phyloP scores from a whole-genome alignment of 495 filamentous ascomycete genomes.

The Aspergillus cristatus region DNA sequence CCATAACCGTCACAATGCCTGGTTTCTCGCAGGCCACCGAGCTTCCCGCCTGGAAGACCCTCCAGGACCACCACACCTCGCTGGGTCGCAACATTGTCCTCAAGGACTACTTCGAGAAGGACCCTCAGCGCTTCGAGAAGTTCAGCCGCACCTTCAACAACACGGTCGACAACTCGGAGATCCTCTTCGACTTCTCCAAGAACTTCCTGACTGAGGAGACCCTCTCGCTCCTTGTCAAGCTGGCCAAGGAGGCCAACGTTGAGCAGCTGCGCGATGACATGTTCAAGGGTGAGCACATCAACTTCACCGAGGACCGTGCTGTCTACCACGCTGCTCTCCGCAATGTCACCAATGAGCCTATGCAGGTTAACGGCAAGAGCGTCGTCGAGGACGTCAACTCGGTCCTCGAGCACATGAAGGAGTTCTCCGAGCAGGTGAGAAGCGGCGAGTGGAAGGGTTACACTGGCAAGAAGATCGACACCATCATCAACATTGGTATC shows the following conservation, averaged over 20 bases:
- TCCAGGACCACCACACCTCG: constrained; percentile 77
- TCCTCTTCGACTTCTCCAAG: constrained; percentile 98
- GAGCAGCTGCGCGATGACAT: constrained; percentile 93
- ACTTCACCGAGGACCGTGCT: constrained; percentile 94
- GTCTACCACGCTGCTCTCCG: constrained; percentile 93
- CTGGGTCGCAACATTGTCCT: constrained; percentile 83
- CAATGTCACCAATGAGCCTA: constrained; percentile 73
- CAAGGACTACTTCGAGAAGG: constrained; percentile 84
- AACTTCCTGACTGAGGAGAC: constrained; percentile 96
- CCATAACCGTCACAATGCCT: constrained; percentile 35
- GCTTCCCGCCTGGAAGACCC: constrained; percentile 73
- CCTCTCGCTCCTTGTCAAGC: constrained; percentile 69
- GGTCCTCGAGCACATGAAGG: constrained; percentile 93
- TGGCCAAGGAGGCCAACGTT: constrained; percentile 81
- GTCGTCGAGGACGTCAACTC: constrained; percentile 91
- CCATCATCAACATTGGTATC: constrained; percentile 95
- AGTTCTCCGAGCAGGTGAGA: constrained; percentile 88
- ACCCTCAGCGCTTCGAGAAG: constrained; percentile 83
- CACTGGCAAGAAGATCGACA: constrained; percentile 95
- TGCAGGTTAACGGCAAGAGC: constrained; percentile 90
- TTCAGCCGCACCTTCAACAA: constrained; percentile 80
- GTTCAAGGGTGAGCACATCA: constrained; percentile 97
- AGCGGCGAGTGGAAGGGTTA: constrained; percentile 97
- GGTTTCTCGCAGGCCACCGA: constrained; percentile 69
- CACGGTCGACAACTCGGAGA: constrained; percentile 65